phyloP scores from a whole-genome alignment of 352 stramenopile genomes.

The Globisporangium sylvaticum region DNA sequence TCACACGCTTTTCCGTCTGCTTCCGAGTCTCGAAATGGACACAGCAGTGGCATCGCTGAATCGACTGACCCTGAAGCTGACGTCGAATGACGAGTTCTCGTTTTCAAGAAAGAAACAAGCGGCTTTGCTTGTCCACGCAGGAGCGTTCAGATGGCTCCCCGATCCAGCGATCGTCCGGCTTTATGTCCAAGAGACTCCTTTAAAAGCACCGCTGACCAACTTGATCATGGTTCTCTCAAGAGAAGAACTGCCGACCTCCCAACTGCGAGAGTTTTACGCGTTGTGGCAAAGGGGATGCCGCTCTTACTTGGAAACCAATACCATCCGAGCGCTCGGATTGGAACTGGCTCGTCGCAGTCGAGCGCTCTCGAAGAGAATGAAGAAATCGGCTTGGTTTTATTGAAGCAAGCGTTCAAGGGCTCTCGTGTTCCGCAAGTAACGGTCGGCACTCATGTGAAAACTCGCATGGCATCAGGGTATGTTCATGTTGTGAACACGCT shows the following conservation, averaged over 20 bases:
- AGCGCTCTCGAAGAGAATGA: conserved; percentile 6
- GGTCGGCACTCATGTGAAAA: conserved; percentile 50
- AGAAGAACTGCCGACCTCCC: conserved; percentile 45
- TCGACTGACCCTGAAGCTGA: conserved; percentile 43
- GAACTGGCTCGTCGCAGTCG: neutral
- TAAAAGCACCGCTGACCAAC: conserved; percentile 30
- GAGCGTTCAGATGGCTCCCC: conserved; percentile 54
- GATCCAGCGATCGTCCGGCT: conserved; percentile 32
- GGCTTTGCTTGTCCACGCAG: conserved; percentile 40
- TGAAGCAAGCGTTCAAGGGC: conserved; percentile 37
- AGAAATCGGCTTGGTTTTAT: conserved; percentile 41
- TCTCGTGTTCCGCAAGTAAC: conserved; percentile 44
- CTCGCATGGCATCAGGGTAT: conserved; percentile 52
- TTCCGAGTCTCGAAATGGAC: conserved; percentile 30
- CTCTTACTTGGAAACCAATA: conserved; percentile 28
- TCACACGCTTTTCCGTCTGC: conserved; percentile 43
- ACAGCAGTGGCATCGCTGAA: conserved; percentile 29
- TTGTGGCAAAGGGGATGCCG: conserved; percentile 56
- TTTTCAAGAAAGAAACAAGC: conserved; percentile 53
- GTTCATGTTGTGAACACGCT: conserved; percentile 57
- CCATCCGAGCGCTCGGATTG: conserved; percentile 1
- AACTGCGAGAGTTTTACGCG: conserved; percentile 45
- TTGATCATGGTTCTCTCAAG: conserved; percentile 42
- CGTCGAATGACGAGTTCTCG: conserved; percentile 32
- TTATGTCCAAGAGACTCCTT: conserved; percentile 28